These are phyloP conservation scores for Nyctanthes arbortristis DNA, from an alignment of 257 asterid species.

Conservation along the genomic window DNA sequence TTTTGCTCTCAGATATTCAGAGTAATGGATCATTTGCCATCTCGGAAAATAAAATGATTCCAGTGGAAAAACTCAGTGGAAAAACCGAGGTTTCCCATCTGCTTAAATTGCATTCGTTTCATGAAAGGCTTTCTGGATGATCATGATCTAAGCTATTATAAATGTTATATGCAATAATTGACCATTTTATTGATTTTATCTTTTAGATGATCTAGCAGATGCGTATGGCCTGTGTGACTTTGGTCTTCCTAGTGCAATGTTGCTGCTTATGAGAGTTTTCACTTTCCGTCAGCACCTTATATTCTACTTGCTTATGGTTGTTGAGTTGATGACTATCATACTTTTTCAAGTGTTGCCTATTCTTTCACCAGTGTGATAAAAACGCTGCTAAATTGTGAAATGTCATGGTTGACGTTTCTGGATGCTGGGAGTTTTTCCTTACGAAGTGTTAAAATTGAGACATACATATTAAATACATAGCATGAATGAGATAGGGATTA, in stretches of 20 bases:
- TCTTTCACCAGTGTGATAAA: constrained; percentile 21
- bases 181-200: constrained; percentile 46
- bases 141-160: constrained; percentile 20
- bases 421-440: constrained; percentile 30
- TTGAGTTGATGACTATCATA: constrained; percentile 45
- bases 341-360: constrained; percentile 19
- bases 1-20: neutral
- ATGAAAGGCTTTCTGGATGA: constrained; percentile 16
- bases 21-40: constrained; percentile 1
- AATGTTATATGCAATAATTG: constrained; percentile 29
- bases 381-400: constrained; percentile 38
- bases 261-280: constrained; percentile 67
- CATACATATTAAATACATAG: constrained; percentile 27
- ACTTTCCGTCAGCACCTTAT: constrained; percentile 53
- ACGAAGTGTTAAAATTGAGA: constrained; percentile 27
- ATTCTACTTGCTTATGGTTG: constrained; percentile 49
- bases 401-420: constrained; percentile 30
- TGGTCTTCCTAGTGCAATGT: constrained; percentile 59
- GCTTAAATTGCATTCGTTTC: constrained; percentile 15
- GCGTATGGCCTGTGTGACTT: constrained; percentile 51
- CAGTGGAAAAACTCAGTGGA: too few relatives aligned
- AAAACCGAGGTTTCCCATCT: neutral
- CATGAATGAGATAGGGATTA: constrained; percentile 38
- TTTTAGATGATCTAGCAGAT: constrained; percentile 60
- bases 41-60: neutral